Conservation (phyloP, 148 eudicot genomes). For the Fallopia convolvulus region DNA sequence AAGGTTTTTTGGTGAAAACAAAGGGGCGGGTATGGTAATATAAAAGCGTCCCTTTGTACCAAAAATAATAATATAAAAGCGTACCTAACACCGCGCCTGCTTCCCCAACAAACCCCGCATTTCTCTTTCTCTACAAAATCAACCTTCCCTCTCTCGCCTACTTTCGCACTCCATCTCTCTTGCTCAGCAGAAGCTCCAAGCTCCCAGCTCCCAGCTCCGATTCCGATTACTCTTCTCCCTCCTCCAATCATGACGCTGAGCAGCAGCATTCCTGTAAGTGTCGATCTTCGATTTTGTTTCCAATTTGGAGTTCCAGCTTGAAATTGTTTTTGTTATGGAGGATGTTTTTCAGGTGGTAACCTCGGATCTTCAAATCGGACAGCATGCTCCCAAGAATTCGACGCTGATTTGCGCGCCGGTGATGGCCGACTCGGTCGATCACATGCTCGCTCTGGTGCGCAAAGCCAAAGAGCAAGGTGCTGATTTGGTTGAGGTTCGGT, state of each 20-base stretch:
- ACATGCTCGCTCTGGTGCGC: slow-evolving; percentile 35
- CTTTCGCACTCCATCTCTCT: background rate
- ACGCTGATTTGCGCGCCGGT: slow-evolving; percentile 72
- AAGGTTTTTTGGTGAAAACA: too few species aligned
- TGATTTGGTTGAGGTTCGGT: slow-evolving; percentile 73
- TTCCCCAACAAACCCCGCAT: slow-evolving; percentile 2
- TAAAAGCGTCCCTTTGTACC: too few species aligned
- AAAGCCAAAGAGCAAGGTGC: slow-evolving; percentile 61
- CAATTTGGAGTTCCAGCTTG: background rate
- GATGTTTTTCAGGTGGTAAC: slow-evolving; percentile 6
- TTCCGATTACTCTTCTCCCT: background rate
- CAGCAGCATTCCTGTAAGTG: slow-evolving; percentile 7
- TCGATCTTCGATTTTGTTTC: background rate
- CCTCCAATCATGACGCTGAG: slow-evolving; percentile 6
- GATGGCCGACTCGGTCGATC: slow-evolving; percentile 60
- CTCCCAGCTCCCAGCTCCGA: background rate
- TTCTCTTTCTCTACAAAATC: background rate
- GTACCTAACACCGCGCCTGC: background rate
- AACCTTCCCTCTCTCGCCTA: background rate
- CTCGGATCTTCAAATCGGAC: slow-evolving; percentile 9
- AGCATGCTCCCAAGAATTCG: slow-evolving; percentile 10
- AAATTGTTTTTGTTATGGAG: background rate
- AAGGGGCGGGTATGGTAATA: too few species aligned
- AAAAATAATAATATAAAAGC: too few species aligned
- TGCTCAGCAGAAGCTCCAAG: background rate